phyloP scores from a whole-genome alignment of 2,329 filamentous ascomycete species.

The Xylaria sp. region DNA sequence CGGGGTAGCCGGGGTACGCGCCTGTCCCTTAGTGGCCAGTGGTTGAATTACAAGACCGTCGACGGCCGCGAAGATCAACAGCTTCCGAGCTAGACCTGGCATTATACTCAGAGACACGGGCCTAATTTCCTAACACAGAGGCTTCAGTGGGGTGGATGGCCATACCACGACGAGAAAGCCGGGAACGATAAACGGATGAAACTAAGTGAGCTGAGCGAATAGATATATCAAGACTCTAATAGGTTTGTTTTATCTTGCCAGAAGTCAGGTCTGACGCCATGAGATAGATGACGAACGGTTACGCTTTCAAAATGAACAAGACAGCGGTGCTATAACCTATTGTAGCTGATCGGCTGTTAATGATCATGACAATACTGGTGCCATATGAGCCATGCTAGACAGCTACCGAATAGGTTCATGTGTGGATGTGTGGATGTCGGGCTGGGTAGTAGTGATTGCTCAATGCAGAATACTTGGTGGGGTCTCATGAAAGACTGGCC shows the following conservation, averaged over 20 bases:
- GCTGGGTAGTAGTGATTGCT: background rate
- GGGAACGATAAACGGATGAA: background rate
- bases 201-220: background rate
- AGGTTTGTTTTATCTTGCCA: background rate
- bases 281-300: background rate
- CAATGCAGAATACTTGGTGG: slow-evolving; percentile 23
- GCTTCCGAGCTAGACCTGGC: slow-evolving; percentile 82
- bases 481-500: slow-evolving; percentile 26
- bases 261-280: background rate
- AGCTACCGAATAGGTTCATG: no score
- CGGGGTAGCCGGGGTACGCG: slow-evolving; percentile 58
- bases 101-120: slow-evolving; percentile 51
- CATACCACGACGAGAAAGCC: slow-evolving; percentile 13
- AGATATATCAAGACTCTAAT: background rate
- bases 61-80: slow-evolving; percentile 81
- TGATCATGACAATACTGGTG: background rate
- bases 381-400: background rate
- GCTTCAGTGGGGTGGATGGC: slow-evolving; percentile 16
- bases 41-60: slow-evolving; percentile 88
- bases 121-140: slow-evolving; percentile 29
- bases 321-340: background rate
- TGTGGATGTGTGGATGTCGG: background rate
- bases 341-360: background rate
- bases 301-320: background rate
- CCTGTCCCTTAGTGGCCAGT: slow-evolving; percentile 67